phyloP scores from a whole-genome alignment of 1,284 basidiomycete genomes.

The Vanrija sp. region DNA sequence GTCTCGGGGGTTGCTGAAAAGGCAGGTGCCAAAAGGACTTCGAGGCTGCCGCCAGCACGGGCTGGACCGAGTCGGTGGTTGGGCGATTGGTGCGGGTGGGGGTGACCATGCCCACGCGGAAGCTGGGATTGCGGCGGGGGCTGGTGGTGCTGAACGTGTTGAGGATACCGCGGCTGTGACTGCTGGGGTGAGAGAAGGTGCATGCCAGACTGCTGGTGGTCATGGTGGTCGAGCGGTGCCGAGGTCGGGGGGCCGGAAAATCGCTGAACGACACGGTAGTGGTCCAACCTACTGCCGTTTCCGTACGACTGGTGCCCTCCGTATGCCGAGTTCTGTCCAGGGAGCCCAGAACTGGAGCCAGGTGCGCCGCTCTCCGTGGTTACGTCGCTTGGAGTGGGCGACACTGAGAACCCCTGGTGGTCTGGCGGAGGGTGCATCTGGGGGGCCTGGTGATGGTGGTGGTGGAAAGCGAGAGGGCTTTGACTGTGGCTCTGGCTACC shows the following conservation, averaged over 20 bases:
- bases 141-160: not conserved
- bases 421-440: too few species aligned
- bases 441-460: too few species aligned
- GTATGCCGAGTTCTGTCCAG: too few species aligned
- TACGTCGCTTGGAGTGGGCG: too few species aligned
- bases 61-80: constrained; percentile 1
- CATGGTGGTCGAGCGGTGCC: constrained; percentile 2
- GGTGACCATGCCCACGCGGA: not conserved
- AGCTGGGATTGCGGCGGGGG: not conserved
- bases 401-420: too few species aligned
- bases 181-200: constrained; percentile 2
- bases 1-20: constrained; percentile 18
- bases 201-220: not conserved
- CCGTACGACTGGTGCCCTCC: not conserved
- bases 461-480: too few species aligned
- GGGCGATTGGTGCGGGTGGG: not conserved
- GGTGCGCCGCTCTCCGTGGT: too few species aligned
- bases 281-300: too few species aligned
- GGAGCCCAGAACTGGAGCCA: too few species aligned
- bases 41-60: constrained; percentile 9
- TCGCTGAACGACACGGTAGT: too few species aligned
- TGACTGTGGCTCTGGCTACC: too few species aligned
- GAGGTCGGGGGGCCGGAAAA: not conserved
- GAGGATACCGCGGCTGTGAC: not conserved
- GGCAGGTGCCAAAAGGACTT: constrained; percentile 16